phyloP scores from a whole-genome alignment of 2,329 filamentous ascomycete species.

The Tolypocladium pustulatum region DNA sequence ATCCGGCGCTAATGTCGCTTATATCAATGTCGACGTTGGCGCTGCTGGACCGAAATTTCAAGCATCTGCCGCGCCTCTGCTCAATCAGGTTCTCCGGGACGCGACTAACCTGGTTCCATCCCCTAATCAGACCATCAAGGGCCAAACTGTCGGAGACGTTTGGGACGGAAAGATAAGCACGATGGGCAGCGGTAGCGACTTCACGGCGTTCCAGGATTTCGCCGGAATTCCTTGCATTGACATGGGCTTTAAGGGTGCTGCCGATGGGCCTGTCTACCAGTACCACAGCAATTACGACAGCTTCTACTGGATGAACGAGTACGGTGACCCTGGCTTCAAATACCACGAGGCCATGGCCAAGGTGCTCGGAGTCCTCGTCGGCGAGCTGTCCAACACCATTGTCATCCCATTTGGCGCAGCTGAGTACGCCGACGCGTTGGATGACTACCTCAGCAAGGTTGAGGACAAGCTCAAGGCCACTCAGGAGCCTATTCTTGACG shows the following conservation, averaged over 20 bases:
- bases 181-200: slow-evolving; percentile 65
- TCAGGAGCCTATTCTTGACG: slow-evolving; percentile 12
- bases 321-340: slow-evolving; percentile 57
- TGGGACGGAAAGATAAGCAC: slow-evolving; percentile 53
- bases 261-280: slow-evolving; percentile 52
- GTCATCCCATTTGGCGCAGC: slow-evolving; percentile 54
- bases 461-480: slow-evolving; percentile 33
- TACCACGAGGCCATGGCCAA: slow-evolving; percentile 61
- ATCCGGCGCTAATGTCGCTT: slow-evolving; percentile 60
- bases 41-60: slow-evolving; percentile 53
- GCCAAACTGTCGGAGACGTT: slow-evolving; percentile 60
- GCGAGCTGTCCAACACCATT: slow-evolving; percentile 49
- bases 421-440: slow-evolving; percentile 51
- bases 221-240: slow-evolving; percentile 57
- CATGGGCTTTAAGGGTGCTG: slow-evolving; percentile 42
- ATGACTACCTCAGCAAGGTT: slow-evolving; percentile 39
- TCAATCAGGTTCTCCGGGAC: slow-evolving; percentile 63
- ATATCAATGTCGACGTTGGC: slow-evolving; percentile 77
- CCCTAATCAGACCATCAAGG: slow-evolving; percentile 64
- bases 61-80: slow-evolving; percentile 60
- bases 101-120: slow-evolving; percentile 53
- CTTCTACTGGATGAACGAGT: slow-evolving; percentile 79
- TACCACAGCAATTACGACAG: slow-evolving; percentile 92
- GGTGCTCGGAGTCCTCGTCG: slow-evolving; percentile 50
- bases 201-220: slow-evolving; percentile 64